Base-by-base conservation (phyloP, 2,329 filamentous ascomycete species). In the Colletotrichum karsti region DNA sequence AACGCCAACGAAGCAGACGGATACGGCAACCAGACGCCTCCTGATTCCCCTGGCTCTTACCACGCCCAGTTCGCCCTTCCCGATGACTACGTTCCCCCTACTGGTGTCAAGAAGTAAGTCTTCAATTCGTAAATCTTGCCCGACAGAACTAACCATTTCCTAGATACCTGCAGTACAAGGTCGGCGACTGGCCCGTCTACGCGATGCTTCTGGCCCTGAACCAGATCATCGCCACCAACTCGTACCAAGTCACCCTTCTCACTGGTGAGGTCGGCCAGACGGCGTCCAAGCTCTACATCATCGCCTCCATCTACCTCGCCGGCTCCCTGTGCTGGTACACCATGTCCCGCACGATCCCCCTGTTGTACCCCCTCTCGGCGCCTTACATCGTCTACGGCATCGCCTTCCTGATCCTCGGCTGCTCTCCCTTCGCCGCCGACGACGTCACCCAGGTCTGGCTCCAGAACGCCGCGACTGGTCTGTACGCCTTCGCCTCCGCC, bases 211-310 rank as follows among this genome's bases (percentile, higher is more conserved):
- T 91, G 18, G 88, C 88, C 13, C 81, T 90, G 35, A 87, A 88
- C 33, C 89, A 91, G 73, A 87, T 91, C 69, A 86, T 91, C 55
- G 87, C 89, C 1, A 88, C 88, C 63, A 91, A 90, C 76, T 91
- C 88, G 0, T 91, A 91, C 77, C 90, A 92, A 73, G 88, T 92
- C 72, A 90, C 89, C 0, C 82, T 92, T n/a, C 82, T 92, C 26
- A 89, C 88, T 0, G 90, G 90, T n/a, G 85, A 89, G 72, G 81
- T 89, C 28, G 89, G 87, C 63, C 83, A 91, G 74, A 84, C 85
- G 1, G 86, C 88, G 5, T 76, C 79, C 35, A 87, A 89, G 73
- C 81, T 91, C 1, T 91, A 91, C 76, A 81, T 84, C 57, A 85
- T 90, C 46, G 88, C 88, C 1, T 84, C 81, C 18, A 86, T 90